Percentiles rank a stretch among this genome's conserved stretches.
phyloP scores from a whole-genome alignment of 768 basidiomycete genomes.

The Clitopilus passeckerianus region DNA sequence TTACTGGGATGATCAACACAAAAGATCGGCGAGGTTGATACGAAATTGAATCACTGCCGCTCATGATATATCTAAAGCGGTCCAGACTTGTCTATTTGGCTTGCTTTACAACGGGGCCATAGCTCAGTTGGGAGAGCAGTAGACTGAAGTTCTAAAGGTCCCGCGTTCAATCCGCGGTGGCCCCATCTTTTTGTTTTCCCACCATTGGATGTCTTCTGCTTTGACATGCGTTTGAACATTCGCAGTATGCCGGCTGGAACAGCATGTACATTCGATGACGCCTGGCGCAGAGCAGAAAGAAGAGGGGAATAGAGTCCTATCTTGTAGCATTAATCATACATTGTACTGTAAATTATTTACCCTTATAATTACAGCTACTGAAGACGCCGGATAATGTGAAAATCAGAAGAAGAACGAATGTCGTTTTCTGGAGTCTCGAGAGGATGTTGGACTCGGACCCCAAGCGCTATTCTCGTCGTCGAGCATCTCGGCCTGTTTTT shows the following conservation, averaged over 20 bases:
- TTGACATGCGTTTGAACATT: too few relatives aligned
- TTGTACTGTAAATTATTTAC: neutral
- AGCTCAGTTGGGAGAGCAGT: conserved; percentile 1
- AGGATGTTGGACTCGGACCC: conserved; percentile 16
- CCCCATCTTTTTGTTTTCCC: neutral
- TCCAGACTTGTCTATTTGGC: too few relatives aligned
- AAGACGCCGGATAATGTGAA: too few relatives aligned
- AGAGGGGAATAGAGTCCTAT: too few relatives aligned
- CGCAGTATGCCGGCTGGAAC: too few relatives aligned
- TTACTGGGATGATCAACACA: too few relatives aligned
- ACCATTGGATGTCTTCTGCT: neutral
- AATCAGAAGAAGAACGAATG: conserved; percentile 1
- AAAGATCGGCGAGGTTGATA: too few relatives aligned
- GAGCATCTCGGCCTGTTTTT: neutral
- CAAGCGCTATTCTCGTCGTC: conserved; percentile 7
- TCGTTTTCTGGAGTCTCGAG: conserved; percentile 14
- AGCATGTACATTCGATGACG: neutral
- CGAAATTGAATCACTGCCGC: too few relatives aligned
- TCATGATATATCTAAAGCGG: too few relatives aligned
- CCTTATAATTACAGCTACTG: too few relatives aligned
- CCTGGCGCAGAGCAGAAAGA: too few relatives aligned
- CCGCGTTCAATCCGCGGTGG: neutral
- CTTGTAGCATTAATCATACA: neutral
- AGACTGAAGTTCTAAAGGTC: conserved; percentile 1
- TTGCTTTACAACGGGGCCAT: neutral